Base-by-base conservation (phyloP, 2,329 filamentous ascomycete genomes). In the Beauveria bassiana region DNA sequence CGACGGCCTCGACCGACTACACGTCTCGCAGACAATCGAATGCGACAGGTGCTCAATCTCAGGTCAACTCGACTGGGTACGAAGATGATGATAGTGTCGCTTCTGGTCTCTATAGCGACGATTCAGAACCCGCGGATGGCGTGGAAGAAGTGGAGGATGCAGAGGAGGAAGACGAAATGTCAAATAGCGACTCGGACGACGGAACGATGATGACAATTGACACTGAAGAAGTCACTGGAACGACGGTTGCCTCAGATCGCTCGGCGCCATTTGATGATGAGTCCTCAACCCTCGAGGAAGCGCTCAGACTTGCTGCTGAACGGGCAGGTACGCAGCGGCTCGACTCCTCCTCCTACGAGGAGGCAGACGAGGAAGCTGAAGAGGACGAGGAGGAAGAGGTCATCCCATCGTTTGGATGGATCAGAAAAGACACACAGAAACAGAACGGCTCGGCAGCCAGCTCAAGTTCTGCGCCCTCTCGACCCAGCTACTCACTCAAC, bases 131-230 rank as follows among this genome's bases (percentile, higher is more conserved):
- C 61, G 82, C 78, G 24, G 82, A 84, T 67, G 80, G 75, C 14
- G 74, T 83, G 1, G 79, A 81, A 22, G 83, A 85, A 63, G 76
- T 81, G n/a, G 78, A 81, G 6, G 81, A 81, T 47, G 81, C 84
- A 26, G 78, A 80, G 24, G 74, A 74, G 6, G 72, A 76, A 65
- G 66, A 79, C 42, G 61, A 62, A 45, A 47, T 60, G 45, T 75
- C 73, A 2, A 79, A 78, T 26, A 82, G 79, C 9, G 82, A 89
- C 64, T 88, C 90, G 49, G 87, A 88, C 55, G 88, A 90, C 65
- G 88, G 86, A 34, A 93, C 90, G 0, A 88, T 90, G 73, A 91
- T 93, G 86, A 93, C 87, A 42, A 78, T 96, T 50, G 90, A 93
- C 63, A 80, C 90, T 20, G 90, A 95, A 61, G 89, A 93, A 67